A percentile compares a stretch with the other conserved stretches of the same genome.
Evolutionary conservation across 495 filamentous ascomycete genomes (phyloP).

Genomic region (Daldinia caldariorum): DNA sequence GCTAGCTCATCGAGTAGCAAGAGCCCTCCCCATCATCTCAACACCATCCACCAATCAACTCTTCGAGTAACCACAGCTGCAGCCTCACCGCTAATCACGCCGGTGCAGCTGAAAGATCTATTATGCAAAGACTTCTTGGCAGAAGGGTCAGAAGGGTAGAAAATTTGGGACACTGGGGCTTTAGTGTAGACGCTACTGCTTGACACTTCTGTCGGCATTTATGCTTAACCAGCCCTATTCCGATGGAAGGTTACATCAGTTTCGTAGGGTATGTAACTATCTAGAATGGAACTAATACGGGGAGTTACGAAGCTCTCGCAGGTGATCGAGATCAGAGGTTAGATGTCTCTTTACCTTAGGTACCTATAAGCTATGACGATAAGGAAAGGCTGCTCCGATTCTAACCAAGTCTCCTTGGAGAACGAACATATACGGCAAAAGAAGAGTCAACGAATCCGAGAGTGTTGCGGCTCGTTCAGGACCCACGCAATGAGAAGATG

Average conservation of each 20-base stretch:
- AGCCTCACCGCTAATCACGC: background rate
- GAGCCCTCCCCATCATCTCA: background rate
- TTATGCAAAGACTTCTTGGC: conserved; percentile 1
- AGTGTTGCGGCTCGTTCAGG: background rate
- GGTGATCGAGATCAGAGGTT: background rate
- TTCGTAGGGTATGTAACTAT: background rate
- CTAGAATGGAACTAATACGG: background rate
- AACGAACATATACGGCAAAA: background rate
- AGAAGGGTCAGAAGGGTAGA: background rate
- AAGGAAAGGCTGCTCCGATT: background rate
- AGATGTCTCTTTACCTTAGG: background rate
- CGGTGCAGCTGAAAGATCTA: conserved; percentile 5
- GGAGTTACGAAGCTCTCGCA: background rate
- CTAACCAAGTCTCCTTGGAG: background rate
- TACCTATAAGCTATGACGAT: no score
- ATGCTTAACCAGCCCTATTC: background rate
- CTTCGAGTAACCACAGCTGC: conserved; percentile 2
- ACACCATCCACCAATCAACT: background rate
- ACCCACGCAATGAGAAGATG: background rate
- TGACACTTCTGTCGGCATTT: background rate
- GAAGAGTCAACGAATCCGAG: background rate
- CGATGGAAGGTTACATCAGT: background rate
- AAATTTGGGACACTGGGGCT: background rate
- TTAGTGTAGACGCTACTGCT: conserved; percentile 8
- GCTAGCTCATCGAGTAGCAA: background rate